Conservation (phyloP, 73 alveolate species). For the Stentor coeruleus region DNA sequence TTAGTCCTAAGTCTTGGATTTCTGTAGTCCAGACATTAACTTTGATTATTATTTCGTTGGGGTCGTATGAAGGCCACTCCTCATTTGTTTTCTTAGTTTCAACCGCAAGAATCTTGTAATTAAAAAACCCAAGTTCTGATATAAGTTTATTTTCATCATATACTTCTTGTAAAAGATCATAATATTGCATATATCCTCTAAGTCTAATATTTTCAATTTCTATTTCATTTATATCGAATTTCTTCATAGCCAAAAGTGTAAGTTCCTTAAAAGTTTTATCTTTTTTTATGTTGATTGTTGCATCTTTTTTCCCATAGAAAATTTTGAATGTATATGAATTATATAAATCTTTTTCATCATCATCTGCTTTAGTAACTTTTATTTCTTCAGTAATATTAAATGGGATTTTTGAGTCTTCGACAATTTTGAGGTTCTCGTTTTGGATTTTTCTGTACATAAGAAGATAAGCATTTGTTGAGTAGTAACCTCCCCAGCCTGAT, state of each 20-base stretch:
- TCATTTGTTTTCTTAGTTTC: conserved; percentile 11
- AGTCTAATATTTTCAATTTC: background rate
- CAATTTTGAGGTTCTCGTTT: background rate
- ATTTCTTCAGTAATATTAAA: background rate
- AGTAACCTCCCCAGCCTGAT: background rate
- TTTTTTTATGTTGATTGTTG: background rate
- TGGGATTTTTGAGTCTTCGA: conserved; percentile 16
- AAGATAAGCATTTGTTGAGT: conserved; percentile 21
- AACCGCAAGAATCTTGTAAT: conserved; percentile 15
- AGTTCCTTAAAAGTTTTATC: conserved; percentile 1
- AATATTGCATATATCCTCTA: background rate
- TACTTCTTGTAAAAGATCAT: conserved; percentile 19
- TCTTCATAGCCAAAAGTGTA: background rate
- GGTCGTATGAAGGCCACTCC: conserved; percentile 22
- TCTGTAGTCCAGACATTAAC: conserved; percentile 11
- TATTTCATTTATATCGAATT: background rate
- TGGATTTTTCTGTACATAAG: conserved; percentile 28
- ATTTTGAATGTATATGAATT: background rate
- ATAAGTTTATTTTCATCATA: conserved; percentile 14
- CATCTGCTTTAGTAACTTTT: conserved; percentile 1
- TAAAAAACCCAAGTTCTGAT: conserved; percentile 1
- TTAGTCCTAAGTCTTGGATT: background rate
- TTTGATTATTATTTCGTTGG: background rate
- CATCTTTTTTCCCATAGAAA: background rate
- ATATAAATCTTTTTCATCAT: conserved; percentile 9